Evolutionary conservation across 345 rosid genomes (phyloP).

Genomic region (Citrus mangshanensis): DNA sequence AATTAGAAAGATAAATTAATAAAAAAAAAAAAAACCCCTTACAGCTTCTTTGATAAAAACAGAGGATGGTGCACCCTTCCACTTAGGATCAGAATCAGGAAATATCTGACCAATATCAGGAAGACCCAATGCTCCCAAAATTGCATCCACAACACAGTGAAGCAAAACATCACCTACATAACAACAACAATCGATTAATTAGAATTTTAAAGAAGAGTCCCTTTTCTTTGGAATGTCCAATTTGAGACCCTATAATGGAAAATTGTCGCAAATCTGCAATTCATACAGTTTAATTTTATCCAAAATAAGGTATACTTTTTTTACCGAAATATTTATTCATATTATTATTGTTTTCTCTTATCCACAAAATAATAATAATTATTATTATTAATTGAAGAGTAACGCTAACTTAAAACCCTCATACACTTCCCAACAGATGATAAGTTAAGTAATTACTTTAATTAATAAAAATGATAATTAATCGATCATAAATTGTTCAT

Average conservation of each 20-base stretch:
- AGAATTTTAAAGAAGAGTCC: background rate
- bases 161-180: conserved; percentile 90
- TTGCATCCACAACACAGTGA: conserved; percentile 97
- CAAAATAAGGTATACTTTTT: background rate
- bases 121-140: conserved; percentile 90
- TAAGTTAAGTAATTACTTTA: too few species aligned
- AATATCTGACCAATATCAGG: conserved; percentile 99
- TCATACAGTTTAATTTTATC: background rate
- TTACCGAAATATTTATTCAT: conserved; percentile 30
- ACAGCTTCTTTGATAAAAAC: conserved; percentile 95
- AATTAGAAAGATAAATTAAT: background rate
- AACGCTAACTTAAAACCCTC: too few species aligned
- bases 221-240: background rate
- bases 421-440: too few species aligned
- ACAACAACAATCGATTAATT: conserved; percentile 4
- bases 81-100: conserved; percentile 90
- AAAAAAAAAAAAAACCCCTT: conserved; percentile 41
- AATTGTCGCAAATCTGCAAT: background rate
- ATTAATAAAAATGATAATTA: too few species aligned
- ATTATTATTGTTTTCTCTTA: background rate
- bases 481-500: background rate
- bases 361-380: background rate
- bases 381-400: background rate
- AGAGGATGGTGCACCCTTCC: conserved; percentile 96
- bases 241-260: background rate